phyloP scores from a whole-genome alignment of 805 yeast species.

The Teunomyces atbi region DNA sequence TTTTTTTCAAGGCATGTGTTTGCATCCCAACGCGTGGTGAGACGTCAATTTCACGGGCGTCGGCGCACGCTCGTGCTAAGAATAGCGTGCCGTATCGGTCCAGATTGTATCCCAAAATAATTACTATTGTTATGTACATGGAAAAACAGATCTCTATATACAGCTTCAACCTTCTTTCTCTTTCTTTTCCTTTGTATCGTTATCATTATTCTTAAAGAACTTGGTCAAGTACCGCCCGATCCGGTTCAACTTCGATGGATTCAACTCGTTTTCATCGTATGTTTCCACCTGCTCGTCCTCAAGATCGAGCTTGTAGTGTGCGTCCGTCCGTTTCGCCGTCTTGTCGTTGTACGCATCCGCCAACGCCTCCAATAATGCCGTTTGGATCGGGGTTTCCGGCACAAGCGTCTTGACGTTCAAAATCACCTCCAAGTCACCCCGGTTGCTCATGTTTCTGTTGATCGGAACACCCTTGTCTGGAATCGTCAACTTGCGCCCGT shows the following conservation, averaged over 20 bases:
- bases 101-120: not conserved
- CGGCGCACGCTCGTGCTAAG: too few relatives aligned
- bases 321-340: conserved; percentile 68
- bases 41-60: too few relatives aligned
- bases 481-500: conserved; percentile 68
- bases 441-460: conserved; percentile 45
- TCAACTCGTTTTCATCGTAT: conserved; percentile 35
- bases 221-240: conserved; percentile 26
- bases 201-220: conserved; percentile 18
- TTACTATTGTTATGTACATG: too few relatives aligned
- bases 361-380: conserved; percentile 85
- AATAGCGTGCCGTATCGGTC: too few relatives aligned
- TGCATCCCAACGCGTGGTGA: too few relatives aligned
- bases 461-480: conserved; percentile 88
- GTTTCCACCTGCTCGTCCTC: conserved; percentile 27
- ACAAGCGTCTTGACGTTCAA: conserved; percentile 68
- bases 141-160: too few relatives aligned
- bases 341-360: conserved; percentile 87
- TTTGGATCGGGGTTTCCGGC: conserved; percentile 81
- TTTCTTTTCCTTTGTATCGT: conserved; percentile 5
- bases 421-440: conserved; percentile 81
- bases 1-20: too few relatives aligned
- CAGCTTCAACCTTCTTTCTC: not conserved
- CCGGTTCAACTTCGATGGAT: conserved; percentile 26
- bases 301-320: conserved; percentile 35